Conservation (phyloP, 176 grass and related monocot genomes). For the Aegilops speltoides region DNA sequence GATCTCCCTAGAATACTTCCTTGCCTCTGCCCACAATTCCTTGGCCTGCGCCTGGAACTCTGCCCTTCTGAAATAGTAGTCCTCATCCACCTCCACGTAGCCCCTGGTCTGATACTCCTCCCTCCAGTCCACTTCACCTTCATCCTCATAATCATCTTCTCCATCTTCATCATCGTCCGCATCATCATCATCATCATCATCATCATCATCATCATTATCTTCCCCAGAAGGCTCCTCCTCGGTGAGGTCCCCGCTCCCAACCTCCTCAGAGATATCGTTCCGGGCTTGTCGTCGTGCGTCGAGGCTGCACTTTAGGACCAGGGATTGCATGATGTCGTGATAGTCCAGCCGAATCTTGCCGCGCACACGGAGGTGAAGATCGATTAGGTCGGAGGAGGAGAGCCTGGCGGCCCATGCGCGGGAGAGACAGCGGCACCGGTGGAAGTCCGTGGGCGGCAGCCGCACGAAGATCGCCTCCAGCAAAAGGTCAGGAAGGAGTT, state of each 20-base stretch:
- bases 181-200: not conserved
- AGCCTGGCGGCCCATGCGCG: not conserved
- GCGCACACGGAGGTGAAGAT: not conserved
- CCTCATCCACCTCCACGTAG: not conserved
- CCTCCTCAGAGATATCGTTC: too few species aligned
- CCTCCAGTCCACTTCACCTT: not conserved
- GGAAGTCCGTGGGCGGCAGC: not conserved
- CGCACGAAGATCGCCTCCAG: not conserved
- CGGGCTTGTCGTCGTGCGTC: too few species aligned
- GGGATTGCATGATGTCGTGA: not conserved
- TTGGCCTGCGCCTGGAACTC: too few species aligned
- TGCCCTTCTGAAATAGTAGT: not conserved
- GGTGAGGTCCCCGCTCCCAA: too few species aligned
- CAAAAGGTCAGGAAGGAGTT: not conserved
- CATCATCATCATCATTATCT: not conserved
- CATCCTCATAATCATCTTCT: too few species aligned
- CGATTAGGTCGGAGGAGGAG: not conserved
- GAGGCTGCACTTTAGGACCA: not conserved
- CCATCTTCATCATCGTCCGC: too few species aligned
- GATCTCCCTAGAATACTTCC: too few species aligned
- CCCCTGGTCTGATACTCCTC: not conserved
- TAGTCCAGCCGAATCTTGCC: not conserved
- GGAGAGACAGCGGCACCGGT: not conserved
- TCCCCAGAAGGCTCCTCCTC: too few species aligned
- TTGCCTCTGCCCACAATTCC: too few species aligned